A percentile compares a stretch with the other conserved stretches of the same genome.
These are phyloP conservation scores for Fusarium nodosum DNA, from an alignment of 2,329 filamentous ascomycete genomes.

Conservation along the genomic window DNA sequence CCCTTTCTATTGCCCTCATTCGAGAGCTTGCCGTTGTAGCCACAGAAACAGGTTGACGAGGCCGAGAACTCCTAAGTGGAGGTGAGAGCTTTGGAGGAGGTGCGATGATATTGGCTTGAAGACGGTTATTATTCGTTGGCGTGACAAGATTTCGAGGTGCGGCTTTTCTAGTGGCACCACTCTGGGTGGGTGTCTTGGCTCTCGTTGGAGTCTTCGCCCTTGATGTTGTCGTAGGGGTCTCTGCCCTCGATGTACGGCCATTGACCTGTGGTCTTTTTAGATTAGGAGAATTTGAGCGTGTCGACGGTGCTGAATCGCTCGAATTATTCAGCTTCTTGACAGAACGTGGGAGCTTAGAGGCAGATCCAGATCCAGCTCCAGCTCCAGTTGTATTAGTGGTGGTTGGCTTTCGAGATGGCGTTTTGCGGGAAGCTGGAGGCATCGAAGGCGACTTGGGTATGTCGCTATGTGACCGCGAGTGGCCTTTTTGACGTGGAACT, in stretches of 20 bases:
- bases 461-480: conserved; percentile 72
- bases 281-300: conserved; percentile 69
- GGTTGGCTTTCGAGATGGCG: conserved; percentile 46
- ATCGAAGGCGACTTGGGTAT: conserved; percentile 58
- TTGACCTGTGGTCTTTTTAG: conserved; percentile 59
- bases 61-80: conserved; percentile 82
- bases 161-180: conserved; percentile 55
- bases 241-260: conserved; percentile 57
- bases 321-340: conserved; percentile 61
- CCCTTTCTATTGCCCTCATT: conserved; percentile 72
- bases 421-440: conserved; percentile 53
- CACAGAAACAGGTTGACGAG: conserved; percentile 81
- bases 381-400: conserved; percentile 45
- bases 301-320: conserved; percentile 63
- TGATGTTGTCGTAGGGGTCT: conserved; percentile 54
- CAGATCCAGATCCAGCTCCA: conserved; percentile 50
- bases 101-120: conserved; percentile 81
- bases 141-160: conserved; percentile 60
- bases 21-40: conserved; percentile 80
- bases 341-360: conserved; percentile 63
- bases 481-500: conserved; percentile 51
- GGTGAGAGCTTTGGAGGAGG: conserved; percentile 81
- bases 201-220: conserved; percentile 59
- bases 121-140: conserved; percentile 67
- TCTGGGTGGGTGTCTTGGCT: conserved; percentile 61